Percentiles rank a stretch among this genome's conserved stretches.
Conservation (phyloP, 1,284 basidiomycete species). For the Ceratobasidium sp. region DNA sequence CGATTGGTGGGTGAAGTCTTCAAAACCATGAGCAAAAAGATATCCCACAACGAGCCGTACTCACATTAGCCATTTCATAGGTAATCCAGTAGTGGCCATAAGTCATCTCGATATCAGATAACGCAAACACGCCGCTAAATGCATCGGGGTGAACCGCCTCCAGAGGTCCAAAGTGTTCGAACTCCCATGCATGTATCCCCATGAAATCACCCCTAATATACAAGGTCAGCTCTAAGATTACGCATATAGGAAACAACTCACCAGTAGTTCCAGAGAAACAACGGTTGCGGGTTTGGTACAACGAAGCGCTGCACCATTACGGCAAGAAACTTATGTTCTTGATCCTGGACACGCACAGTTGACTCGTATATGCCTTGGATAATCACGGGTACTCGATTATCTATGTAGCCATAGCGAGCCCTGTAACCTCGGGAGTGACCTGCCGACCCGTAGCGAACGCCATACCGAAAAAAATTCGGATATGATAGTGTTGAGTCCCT, state of each 20-base stretch:
- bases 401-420: neutral
- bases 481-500: neutral
- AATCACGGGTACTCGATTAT: neutral
- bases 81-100: neutral
- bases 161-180: neutral
- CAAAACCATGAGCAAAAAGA: neutral
- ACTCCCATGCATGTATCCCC: neutral
- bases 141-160: neutral
- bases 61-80: neutral
- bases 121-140: neutral
- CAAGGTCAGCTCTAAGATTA: neutral
- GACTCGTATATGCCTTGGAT: neutral
- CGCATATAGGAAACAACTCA: neutral
- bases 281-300: neutral
- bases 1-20: neutral
- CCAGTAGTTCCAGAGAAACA: constrained; percentile 2
- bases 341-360: neutral
- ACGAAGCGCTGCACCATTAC: neutral
- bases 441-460: neutral
- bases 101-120: neutral
- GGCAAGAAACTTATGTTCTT: neutral
- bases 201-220: neutral
- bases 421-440: neutral
- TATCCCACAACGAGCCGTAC: neutral
- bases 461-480: neutral